Base-by-base conservation (phyloP, 108 stramenopile genomes). In the Nitzschia sp. region DNA sequence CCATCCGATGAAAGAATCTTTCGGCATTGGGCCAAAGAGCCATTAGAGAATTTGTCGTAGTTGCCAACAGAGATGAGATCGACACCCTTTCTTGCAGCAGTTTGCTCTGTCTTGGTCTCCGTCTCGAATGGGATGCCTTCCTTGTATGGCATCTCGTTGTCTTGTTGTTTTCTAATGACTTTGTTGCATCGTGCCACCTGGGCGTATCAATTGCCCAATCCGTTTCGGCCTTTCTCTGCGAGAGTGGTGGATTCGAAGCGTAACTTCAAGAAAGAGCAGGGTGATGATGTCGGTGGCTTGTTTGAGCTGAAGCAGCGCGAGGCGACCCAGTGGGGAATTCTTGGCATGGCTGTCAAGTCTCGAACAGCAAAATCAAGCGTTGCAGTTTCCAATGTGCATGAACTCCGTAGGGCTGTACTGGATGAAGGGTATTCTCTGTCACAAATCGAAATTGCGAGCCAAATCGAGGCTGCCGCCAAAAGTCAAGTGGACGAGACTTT, bases 401-500 rank as follows among this genome's bases (percentile, higher is more conserved):
- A 62, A 1, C 38, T 67, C 21, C 53, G 66, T 15, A 26, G 36
- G 31, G 54, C 66, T 56, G 24, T 67, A 38, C 25, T 67, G 25
- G 66, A 67, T 48, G 30, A 67, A 25, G n/a, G 55, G 25, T 51
- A 67, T 3, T 32, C 33, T 0, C 17, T 67, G 3, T 42, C 48
- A 5, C 53, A 38, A 38, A 28, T 67, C 6, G 15, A 36, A 25
- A 1, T 67, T 8, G 53, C 47, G n/a, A 67, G 55, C 6, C 48
- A 67, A 32, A 15, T 62, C 0, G 59, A 62, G 2, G 61, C 35
- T 46, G 18, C 61, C 2, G 19, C 36, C 35, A 68, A 77, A 25
- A 64, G 66, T 36, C 56, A 25, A 53, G 31, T 34, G 9, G 46
- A 66, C 15, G 63, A 35, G 30, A 64, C 67, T 5, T 32, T 71